These are phyloP conservation scores for Borealophlyctis nickersoniae DNA, from an alignment of 192 early-diverging fungal species.

Conservation along the genomic window DNA sequence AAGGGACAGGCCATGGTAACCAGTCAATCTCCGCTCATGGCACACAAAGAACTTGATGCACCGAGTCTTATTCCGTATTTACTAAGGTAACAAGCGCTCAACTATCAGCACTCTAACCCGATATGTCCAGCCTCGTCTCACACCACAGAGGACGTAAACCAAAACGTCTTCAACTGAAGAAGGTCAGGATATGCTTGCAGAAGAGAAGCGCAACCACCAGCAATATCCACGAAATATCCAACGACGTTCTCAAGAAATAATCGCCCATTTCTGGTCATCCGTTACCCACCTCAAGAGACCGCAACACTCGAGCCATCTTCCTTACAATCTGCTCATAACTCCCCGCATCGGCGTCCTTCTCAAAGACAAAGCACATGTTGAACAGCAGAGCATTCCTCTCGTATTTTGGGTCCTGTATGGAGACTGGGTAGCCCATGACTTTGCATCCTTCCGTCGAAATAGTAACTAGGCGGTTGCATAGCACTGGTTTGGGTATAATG, in stretches of 20 bases:
- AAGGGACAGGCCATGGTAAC: not conserved
- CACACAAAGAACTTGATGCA: not conserved
- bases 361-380: constrained; percentile 95
- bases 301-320: constrained; percentile 78
- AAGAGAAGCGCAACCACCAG: constrained; percentile 6
- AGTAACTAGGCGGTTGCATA: constrained; percentile 74
- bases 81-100: not conserved
- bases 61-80: not conserved
- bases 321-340: constrained; percentile 86
- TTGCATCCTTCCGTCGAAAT: constrained; percentile 67
- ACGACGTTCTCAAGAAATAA: no score
- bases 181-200: no score
- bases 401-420: constrained; percentile 67
- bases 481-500: constrained; percentile 77
- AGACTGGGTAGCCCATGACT: constrained; percentile 70
- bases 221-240: no score
- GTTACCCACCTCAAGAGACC: constrained; percentile 73
- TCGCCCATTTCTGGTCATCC: no score
- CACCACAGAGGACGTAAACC: no score
- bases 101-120: no score
- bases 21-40: not conserved
- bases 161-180: no score
- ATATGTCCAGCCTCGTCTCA: no score
- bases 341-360: constrained; percentile 70
- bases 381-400: constrained; percentile 82